Evolutionary conservation across 805 yeast species (phyloP).

Genomic region (Monosporozyma aquatica): DNA sequence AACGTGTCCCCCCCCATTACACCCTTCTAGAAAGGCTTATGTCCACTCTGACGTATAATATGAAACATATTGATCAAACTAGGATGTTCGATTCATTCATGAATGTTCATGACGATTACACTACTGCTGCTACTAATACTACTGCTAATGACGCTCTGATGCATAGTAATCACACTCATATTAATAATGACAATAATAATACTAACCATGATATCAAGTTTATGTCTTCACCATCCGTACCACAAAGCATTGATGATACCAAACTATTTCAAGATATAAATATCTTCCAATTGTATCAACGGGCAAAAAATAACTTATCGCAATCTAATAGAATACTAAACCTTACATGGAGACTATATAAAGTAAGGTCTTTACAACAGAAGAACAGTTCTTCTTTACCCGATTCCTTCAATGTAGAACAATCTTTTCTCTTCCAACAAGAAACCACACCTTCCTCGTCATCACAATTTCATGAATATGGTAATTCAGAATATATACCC

Average conservation of each 20-base stretch:
- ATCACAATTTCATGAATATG: background rate
- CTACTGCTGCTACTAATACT: no score
- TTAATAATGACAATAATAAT: no score
- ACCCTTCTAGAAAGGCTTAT: no score
- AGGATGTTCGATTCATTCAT: background rate
- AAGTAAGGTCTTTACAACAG: background rate
- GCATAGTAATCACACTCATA: no score
- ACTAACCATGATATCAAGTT: no score
- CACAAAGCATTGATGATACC: no score
- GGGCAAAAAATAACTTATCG: conserved; percentile 67
- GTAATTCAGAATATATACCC: background rate
- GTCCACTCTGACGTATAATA: background rate
- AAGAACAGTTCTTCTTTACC: no score
- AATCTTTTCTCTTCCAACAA: background rate
- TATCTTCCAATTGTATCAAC: conserved; percentile 74
- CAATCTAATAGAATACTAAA: conserved; percentile 73
- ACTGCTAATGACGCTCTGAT: no score
- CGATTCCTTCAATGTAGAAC: background rate
- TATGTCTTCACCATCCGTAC: no score
- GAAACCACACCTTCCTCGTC: no score
- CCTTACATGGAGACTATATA: conserved; percentile 58
- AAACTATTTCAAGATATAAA: background rate
- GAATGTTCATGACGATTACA: background rate
- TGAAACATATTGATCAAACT: background rate
- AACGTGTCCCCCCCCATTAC: background rate